Base-by-base conservation (phyloP, 1,284 basidiomycete species). In the Rhodotorula sp. region DNA sequence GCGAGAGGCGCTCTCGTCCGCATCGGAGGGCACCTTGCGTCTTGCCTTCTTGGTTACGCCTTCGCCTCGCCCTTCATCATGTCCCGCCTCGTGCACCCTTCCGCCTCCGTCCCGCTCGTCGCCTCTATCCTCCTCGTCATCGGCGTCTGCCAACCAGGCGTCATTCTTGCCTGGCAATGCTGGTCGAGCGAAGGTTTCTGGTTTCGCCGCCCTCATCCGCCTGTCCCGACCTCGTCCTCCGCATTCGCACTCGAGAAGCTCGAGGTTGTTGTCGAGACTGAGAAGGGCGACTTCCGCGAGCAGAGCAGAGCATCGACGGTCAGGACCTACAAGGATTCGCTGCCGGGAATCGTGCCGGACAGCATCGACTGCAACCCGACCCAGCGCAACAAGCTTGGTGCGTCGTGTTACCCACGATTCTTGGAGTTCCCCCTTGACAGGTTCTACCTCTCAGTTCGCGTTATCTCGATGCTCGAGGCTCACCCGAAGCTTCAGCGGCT, bases 1-100 rank as follows among this genome's bases (percentile, higher is more conserved):
- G 66, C 67, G 20, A 48, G 56, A 9, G 69, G 67, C 4, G 73
- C 73, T 8, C 26, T 75, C 10, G 30, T 73, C 6, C 50, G 73
- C 10, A 63, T 74, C 11, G 73, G 73, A 6, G 73, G 73, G 0
- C 73, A 74, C 47, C 56, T 52, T 58, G 69, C 37, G n/a, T 77
- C 62, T 72, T 77, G 67, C 69, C 67, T 47, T 71, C 75, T 57
- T 52, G 78, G 52, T 58, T 81, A 30, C 48, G 69, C 40, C 40
- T 72, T 48, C 59, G 68, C 57, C 31, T 5, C 30, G 7, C 40
- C 30, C 59, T 59, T 44, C 34, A 13, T 44, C 40, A 44, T 44
- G 3, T 44, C 16, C 40, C 40, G 40, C 40, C 40, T 44, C 16
- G 11, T 44, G 9, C 40, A 44, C 40, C 40, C 40, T 18, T 37